Base-by-base conservation (phyloP, 2,329 filamentous ascomycete species). In the Ophiostoma ips region DNA sequence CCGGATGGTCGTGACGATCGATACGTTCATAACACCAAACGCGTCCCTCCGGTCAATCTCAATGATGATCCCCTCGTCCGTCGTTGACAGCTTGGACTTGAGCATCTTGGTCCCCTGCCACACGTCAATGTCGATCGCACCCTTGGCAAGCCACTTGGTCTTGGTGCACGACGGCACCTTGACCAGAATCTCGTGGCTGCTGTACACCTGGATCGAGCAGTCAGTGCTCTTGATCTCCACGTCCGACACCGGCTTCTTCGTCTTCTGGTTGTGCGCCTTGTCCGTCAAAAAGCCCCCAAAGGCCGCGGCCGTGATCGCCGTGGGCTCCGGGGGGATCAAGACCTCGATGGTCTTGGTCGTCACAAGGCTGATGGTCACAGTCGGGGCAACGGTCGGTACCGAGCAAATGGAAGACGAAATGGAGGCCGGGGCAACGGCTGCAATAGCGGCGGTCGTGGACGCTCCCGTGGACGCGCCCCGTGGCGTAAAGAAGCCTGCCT, bases 11-110 rank as follows among this genome's bases (percentile, higher is more conserved):
- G 78, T 78, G 50, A 72, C 67, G 34, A 83, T 69, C 2, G 73
- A 71, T 41, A 83, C 67, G 49, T 75, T 75, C 47, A 83, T 62
- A 35, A 76, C 61, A 31, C 79, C 79, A 53, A 77, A 64, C 6
- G 76, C 74, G 53, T 83, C 76, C 24, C 69, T 68, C 28, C 64
- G 66, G 4, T 71, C 66, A 28, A 81, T 68, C 52, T 73, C 68
- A 21, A 78, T 67, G 16, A 76, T 56, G 36, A 79, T 68, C 4
- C 74, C 74, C 28, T 76, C 68, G 11, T 73, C 66, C 7, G 70
- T 65, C 13, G 67, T 65, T 6, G 66, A 68, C 40, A 73, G 64
- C 55, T 70, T 71, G 24, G 71, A 72, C 49, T 71, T 68, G 45
- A 80, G 66, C 34, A 64, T 62, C 33, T 65, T 58, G 13, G 68